These are phyloP conservation scores for Kodamaea hsintzibuensis DNA, from an alignment of 805 yeast genomes.

Conservation along the genomic window DNA sequence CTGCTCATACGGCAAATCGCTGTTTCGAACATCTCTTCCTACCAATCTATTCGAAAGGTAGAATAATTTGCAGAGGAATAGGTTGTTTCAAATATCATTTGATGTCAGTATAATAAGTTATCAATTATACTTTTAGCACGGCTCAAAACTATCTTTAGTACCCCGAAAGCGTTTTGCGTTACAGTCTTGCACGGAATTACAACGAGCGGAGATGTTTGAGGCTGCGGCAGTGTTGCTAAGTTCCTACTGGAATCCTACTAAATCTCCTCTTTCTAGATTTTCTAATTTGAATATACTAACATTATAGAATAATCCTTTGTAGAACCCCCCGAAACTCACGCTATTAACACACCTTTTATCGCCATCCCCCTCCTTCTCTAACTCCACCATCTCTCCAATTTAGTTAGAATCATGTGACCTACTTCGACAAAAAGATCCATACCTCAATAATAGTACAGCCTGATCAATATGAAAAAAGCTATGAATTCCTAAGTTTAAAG, in stretches of 20 bases:
- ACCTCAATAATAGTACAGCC: not conserved
- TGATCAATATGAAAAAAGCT: not conserved
- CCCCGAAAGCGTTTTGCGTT: not conserved
- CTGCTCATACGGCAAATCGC: too few species aligned
- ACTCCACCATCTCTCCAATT: not conserved
- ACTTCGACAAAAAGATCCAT: not conserved
- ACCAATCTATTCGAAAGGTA: too few species aligned
- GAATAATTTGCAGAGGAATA: too few species aligned
- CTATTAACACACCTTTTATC: too few species aligned
- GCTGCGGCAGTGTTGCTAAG: not conserved
- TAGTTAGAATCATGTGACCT: not conserved
- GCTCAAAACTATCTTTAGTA: not conserved
- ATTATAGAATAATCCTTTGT: too few species aligned
- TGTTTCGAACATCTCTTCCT: too few species aligned
- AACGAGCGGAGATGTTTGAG: not conserved
- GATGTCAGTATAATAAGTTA: not conserved
- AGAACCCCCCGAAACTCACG: too few species aligned
- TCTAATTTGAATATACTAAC: too few species aligned
- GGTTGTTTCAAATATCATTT: not conserved
- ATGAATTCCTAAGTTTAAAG: not conserved
- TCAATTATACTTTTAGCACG: not conserved
- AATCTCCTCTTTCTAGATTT: not conserved
- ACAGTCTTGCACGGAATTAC: not conserved
- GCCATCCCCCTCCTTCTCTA: not conserved
- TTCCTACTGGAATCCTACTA: not conserved